Base-by-base conservation (phyloP, 2,329 filamentous ascomycete genomes). In the Capronia epimyces region DNA sequence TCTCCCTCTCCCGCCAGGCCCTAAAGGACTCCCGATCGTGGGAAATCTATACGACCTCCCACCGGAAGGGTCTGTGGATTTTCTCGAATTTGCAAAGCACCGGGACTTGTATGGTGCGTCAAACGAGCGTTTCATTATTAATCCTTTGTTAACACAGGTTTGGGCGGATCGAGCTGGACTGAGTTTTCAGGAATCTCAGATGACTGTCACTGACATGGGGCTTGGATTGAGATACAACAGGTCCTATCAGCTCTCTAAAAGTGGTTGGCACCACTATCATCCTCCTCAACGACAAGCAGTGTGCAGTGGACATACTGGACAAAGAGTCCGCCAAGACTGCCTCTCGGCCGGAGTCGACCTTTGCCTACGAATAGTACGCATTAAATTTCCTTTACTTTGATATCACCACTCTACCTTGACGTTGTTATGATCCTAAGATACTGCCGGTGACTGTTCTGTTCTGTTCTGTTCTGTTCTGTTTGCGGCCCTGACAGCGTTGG, bases 1-100 rank as follows among this genome's bases (percentile, higher is more conserved):
- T 27, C 25, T 27, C 25, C 62, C 65, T 1, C 61, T 76, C 0
- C 77, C 76, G 1, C 77, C 77, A 1, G 78, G 78, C 0, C 78
- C 77, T 0, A 75, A 66, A 31, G 68, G 68, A 0, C 60, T 73
- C 5, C 74, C 75, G 0, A 12, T 80, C 0, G 24, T 80, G 3
- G 77, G 77, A 3, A 80, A 79, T 56, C 55, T 79, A 13, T 53
- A 58, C 1, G 75, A 79, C 53, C 62, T 80, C 9, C 76, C 76
- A 0, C 61, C 66, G 0, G 49, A 63, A 7, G 67, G 65, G 0
- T 55, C 55, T 32, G 66, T 64, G 7, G 72, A 74, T 45, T 71
- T 64, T 60, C 53, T 67, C 16, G 71, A 75, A 46, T 75, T 71
- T 71, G 48, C 69, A 1, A 64, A 74, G 39, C 67, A 72, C 52